Percentiles rank a stretch among this genome's conserved stretches.
These are phyloP conservation scores for Guillardia theta DNA, from an alignment of 78 protist species.

Conservation along the genomic window DNA sequence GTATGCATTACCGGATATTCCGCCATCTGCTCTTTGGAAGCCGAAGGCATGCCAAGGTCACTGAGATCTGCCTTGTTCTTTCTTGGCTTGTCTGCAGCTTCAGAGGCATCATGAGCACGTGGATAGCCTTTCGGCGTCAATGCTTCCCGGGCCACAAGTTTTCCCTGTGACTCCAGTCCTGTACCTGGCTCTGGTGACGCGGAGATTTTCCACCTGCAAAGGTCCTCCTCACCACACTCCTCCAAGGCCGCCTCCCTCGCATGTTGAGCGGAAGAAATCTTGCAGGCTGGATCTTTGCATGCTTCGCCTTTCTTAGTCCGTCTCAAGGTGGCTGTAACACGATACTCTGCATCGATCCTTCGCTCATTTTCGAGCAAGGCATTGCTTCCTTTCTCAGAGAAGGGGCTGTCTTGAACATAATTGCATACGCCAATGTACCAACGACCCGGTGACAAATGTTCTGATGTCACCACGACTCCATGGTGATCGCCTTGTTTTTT, in stretches of 20 bases:
- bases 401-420: background rate
- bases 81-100: too few species aligned
- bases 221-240: too few species aligned
- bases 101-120: too few species aligned
- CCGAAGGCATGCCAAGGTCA: too few species aligned
- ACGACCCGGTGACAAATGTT: background rate
- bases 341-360: background rate
- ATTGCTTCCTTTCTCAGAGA: background rate
- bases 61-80: too few species aligned
- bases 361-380: background rate
- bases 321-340: background rate
- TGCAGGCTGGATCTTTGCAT: background rate
- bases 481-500: background rate
- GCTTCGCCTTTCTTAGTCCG: background rate
- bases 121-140: too few species aligned
- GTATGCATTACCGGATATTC: too few species aligned
- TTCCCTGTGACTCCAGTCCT: background rate
- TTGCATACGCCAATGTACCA: conserved; percentile 20
- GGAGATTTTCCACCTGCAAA: background rate
- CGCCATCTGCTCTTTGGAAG: too few species aligned
- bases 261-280: too few species aligned
- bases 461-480: conserved; percentile 7
- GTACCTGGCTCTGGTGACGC: background rate
- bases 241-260: too few species aligned
- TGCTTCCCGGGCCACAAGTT: background rate